Base-by-base conservation (phyloP, 2,329 filamentous ascomycete genomes). In the Xylariaceae sp. region DNA sequence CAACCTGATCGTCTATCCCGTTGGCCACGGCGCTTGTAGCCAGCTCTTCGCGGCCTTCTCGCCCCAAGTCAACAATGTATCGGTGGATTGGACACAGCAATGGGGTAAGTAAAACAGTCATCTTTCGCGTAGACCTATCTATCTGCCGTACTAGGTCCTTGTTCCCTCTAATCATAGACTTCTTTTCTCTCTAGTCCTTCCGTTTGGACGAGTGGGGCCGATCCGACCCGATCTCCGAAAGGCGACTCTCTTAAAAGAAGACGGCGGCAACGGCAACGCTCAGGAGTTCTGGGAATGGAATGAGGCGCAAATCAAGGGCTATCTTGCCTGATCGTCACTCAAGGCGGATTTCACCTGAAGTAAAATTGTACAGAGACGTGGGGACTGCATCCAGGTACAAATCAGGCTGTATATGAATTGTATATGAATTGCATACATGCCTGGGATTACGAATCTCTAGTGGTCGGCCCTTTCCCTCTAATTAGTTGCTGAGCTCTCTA, bases 201-300 rank as follows among this genome's bases (percentile, higher is more conserved):
- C 73, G 0, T 77, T 68, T 63, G 73, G 74, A 40, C 53, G 62
- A 15, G 50, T 61, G 30, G 36, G 31, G 18, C 39, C 54, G 7
- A 51, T 64, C 9, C 51, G 63, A 11, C 46, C 53, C n/a, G 66
- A 68, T 39, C 37, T 68, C n/a, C 50, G 51, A 4, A 52, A 52
- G 1, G 60, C 51, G 9, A 53, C 54, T 1, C 59, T 56, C 45
- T 39, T 52, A 0, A 45, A 53, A 19, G 52, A 50, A n/a, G 63
- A 68, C 16, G 64, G 65, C 15, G 65, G 67, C 2, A 64, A 56
- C n/a, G 65, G 63, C 0, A 56, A 56, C 22, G 62, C 60, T 1
- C 42, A 55, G 19, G 53, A 61, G 38, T 70, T 73, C 42, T 73
- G 67, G 67, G 63, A 67, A 2, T 73, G 68, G 68, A 60, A 53